These are phyloP conservation scores for Pleurotus cornucopiae DNA, from an alignment of 768 basidiomycete species.

Conservation along the genomic window DNA sequence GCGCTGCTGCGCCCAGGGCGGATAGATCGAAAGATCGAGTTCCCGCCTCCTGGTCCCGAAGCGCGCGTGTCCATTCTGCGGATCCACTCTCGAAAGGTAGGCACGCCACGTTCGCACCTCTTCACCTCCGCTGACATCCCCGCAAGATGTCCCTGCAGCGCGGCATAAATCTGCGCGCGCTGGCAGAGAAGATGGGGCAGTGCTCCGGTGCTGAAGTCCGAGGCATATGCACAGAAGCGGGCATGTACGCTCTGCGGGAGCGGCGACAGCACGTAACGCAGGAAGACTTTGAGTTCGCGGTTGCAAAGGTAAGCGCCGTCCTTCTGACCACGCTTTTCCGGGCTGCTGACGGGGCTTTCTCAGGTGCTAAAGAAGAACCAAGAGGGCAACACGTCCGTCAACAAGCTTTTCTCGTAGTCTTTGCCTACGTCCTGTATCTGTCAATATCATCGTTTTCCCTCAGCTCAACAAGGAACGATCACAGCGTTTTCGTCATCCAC, in stretches of 20 bases:
- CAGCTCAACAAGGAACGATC: too few species aligned
- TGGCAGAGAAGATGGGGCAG: constrained; percentile 98
- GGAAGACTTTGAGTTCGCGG: too few species aligned
- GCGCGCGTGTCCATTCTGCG: constrained; percentile 95
- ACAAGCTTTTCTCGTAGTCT: too few species aligned
- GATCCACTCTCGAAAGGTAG: constrained; percentile 91
- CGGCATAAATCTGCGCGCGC: constrained; percentile 91
- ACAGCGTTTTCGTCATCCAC: too few species aligned
- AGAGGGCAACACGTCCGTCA: too few species aligned
- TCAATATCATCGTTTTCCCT: background rate
- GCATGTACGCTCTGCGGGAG: too few species aligned
- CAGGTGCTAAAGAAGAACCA: too few species aligned
- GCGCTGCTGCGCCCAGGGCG: constrained; percentile 92
- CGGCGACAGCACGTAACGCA: too few species aligned
- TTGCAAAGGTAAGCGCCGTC: too few species aligned
- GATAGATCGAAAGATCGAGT: constrained; percentile 96
- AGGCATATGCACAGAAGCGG: constrained; percentile 97
- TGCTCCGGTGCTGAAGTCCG: constrained; percentile 97
- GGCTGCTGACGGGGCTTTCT: too few species aligned
- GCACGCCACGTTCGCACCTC: constrained; percentile 3
- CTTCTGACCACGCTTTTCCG: background rate
- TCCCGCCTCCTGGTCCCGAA: constrained; percentile 96
- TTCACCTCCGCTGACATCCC: background rate
- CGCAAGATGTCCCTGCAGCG: constrained; percentile 92
- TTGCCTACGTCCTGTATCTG: too few species aligned